phyloP scores from a whole-genome alignment of 1,139 yeast species.

The Lodderomyces theae region DNA sequence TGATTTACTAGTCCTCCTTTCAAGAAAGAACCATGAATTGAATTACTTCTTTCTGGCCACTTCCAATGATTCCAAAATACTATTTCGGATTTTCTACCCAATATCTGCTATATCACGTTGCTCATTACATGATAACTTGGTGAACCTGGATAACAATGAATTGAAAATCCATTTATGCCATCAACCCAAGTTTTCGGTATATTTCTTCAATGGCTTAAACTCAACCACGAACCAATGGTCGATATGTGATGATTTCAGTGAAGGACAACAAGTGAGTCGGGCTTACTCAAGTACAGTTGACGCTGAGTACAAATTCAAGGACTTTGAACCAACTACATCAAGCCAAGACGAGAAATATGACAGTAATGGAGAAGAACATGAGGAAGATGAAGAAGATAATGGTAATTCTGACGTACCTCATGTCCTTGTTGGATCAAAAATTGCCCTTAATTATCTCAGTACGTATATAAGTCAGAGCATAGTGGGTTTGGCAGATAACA shows the following conservation, averaged over 20 bases:
- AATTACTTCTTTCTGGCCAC: slow-evolving; percentile 73
- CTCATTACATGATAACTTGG: slow-evolving; percentile 44
- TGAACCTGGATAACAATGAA: slow-evolving; percentile 31
- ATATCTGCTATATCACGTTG: slow-evolving; percentile 44
- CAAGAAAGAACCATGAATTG: slow-evolving; percentile 66
- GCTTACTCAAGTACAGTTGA: slow-evolving; percentile 33
- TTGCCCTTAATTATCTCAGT: slow-evolving; percentile 52
- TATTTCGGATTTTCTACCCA: slow-evolving; percentile 72
- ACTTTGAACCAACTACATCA: background rate
- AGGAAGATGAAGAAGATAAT: background rate
- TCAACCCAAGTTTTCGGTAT: slow-evolving; percentile 75
- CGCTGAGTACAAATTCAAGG: background rate
- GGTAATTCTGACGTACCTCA: slow-evolving; percentile 46
- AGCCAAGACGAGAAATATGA: background rate
- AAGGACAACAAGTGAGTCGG: slow-evolving; percentile 72
- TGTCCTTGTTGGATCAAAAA: slow-evolving; percentile 51
- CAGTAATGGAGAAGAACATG: slow-evolving; percentile 34
- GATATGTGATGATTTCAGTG: slow-evolving; percentile 78
- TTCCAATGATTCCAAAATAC: slow-evolving; percentile 61
- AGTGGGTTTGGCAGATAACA: slow-evolving; percentile 1
- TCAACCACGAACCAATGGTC: slow-evolving; percentile 70
- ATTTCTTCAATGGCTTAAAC: slow-evolving; percentile 53
- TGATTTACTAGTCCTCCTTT: slow-evolving; percentile 63
- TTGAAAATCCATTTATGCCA: slow-evolving; percentile 50
- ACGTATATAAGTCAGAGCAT: slow-evolving; percentile 49